phyloP scores from a whole-genome alignment of 176 grass and related monocot genomes.

The Tillandsia fasciculata region DNA sequence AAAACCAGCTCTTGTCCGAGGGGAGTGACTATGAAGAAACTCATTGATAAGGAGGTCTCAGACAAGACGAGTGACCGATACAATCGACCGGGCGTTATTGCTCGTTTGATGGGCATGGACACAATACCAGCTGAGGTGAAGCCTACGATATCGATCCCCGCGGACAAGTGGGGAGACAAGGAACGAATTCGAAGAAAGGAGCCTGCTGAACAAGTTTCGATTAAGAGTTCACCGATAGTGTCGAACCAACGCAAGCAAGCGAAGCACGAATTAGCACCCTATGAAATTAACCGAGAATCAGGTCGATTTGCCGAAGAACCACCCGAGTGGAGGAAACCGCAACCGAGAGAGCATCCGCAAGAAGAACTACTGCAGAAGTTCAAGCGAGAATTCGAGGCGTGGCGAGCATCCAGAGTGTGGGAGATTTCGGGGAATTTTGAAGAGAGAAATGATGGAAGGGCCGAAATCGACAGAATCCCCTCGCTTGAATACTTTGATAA shows the following conservation, averaged over 20 bases:
- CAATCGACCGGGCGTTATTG: constrained; percentile 68
- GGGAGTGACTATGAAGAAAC: constrained; percentile 33
- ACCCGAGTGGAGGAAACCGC: constrained; percentile 35
- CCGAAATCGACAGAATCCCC: constrained; percentile 11
- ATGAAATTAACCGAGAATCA: background rate
- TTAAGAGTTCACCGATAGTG: constrained; percentile 20
- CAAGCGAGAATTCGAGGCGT: constrained; percentile 84
- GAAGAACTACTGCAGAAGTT: constrained; percentile 95
- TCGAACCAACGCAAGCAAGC: background rate
- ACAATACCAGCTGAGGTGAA: constrained; percentile 36
- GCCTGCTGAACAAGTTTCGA: constrained; percentile 14
- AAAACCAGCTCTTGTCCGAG: constrained; percentile 24
- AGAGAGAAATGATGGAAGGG: constrained; percentile 27
- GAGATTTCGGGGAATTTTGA: constrained; percentile 48
- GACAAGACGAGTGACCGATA: constrained; percentile 28
- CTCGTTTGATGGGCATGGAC: constrained; percentile 95
- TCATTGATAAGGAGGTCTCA: constrained; percentile 51
- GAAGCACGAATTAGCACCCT: constrained; percentile 2
- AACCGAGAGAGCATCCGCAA: constrained; percentile 76
- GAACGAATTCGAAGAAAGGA: constrained; percentile 30
- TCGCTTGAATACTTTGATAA: constrained; percentile 13
- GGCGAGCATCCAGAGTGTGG: constrained; percentile 53
- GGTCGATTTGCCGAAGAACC: constrained; percentile 3
- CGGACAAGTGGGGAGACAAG: constrained; percentile 15
- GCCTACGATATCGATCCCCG: constrained; percentile 8